Conservation (phyloP, 2,329 filamentous ascomycete species). For the Gremmenia infestans region DNA sequence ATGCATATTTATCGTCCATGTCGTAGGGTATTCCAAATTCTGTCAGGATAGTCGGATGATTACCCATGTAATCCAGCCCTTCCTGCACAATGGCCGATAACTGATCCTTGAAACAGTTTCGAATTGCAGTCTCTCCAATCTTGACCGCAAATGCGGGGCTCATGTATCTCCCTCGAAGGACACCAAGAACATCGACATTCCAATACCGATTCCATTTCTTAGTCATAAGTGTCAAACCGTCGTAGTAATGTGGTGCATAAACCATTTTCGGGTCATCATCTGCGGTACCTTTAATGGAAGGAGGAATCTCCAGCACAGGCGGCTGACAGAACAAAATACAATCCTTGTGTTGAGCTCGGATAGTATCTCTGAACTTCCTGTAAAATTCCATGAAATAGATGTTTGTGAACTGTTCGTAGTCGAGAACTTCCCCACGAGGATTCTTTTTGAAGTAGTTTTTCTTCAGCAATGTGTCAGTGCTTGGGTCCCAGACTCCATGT, state of each 20-base stretch:
- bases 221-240: constrained; percentile 92
- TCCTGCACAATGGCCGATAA: constrained; percentile 78
- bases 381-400: constrained; percentile 87
- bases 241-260: constrained; percentile 94
- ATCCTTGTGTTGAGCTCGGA: constrained; percentile 71
- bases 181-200: constrained; percentile 93
- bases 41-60: constrained; percentile 83
- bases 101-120: constrained; percentile 89
- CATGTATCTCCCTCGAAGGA: constrained; percentile 82
- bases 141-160: constrained; percentile 89
- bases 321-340: constrained; percentile 89
- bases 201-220: constrained; percentile 98
- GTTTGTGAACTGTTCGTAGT: constrained; percentile 85
- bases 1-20: constrained; percentile 95
- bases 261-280: constrained; percentile 89
- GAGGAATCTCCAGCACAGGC: constrained; percentile 86
- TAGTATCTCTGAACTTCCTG: constrained; percentile 66
- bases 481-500: constrained; percentile 89
- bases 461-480: constrained; percentile 67
- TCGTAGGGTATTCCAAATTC: constrained; percentile 98
- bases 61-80: constrained; percentile 80
- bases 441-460: constrained; percentile 86
- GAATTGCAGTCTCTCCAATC: constrained; percentile 86
- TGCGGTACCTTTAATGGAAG: constrained; percentile 75
- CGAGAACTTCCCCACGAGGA: constrained; percentile 65